phyloP scores from a whole-genome alignment of 163 green algal species.

The Coccomyxa subellipsoidea region DNA sequence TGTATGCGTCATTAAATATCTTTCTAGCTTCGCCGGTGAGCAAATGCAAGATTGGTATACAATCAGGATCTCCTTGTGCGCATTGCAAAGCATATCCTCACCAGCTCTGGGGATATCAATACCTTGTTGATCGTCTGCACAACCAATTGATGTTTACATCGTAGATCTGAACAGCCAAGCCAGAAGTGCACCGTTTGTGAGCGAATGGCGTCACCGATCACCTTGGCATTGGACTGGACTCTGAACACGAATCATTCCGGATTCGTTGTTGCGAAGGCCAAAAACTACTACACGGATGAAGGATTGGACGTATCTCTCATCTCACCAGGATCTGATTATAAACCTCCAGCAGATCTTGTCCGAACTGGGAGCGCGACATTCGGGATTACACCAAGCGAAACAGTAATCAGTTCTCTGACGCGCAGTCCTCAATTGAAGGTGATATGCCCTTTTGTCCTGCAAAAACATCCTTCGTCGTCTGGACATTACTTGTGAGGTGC shows the following conservation, averaged over 20 bases:
- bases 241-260: constrained; percentile 71
- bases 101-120: too few species aligned
- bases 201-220: neutral
- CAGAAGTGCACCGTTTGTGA: neutral
- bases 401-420: constrained; percentile 44
- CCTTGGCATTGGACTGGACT: constrained; percentile 77
- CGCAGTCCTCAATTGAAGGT: constrained; percentile 51
- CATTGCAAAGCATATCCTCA: too few species aligned
- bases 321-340: constrained; percentile 54
- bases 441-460: neutral
- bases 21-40: too few species aligned
- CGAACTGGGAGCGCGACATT: constrained; percentile 47
- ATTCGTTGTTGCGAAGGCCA: constrained; percentile 59
- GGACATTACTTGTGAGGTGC: neutral
- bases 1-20: too few species aligned
- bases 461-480: neutral
- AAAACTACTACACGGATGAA: constrained; percentile 58
- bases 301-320: constrained; percentile 60
- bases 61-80: too few species aligned
- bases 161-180: too few species aligned
- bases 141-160: too few species aligned
- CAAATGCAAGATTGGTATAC: too few species aligned
- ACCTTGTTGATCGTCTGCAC: too few species aligned
- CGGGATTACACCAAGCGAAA: constrained; percentile 62
- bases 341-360: constrained; percentile 58